Evolutionary conservation across 2,329 filamentous ascomycete genomes (phyloP), one percentile per base, ranked within the genome.

Genomic region (Rutstroemia sp.): DNA sequence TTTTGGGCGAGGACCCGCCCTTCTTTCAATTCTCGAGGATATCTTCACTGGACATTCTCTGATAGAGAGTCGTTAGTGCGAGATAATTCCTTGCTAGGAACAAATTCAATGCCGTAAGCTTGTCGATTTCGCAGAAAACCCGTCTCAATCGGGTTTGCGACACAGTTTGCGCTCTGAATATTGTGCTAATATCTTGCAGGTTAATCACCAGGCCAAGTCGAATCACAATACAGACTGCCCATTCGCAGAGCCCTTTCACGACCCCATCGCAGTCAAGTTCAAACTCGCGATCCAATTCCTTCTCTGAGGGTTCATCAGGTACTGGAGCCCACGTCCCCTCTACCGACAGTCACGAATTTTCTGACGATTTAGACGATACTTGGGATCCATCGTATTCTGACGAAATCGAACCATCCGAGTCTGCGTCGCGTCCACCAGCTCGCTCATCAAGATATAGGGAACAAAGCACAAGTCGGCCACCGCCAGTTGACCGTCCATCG

Each of bases 401-500:
- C 66, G 79, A 79, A 38, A 64, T 83, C 60, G 76, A 79, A 2
- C 81, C 81, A 14, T 78, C 76, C 37, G 82, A 85, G 65, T 84
- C 82, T 7, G 81, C 81, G 17, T 84, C 82, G 41, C 61, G 64
- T 53, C 63, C 67, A 37, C 57, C 64, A 47, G 63, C 65, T 38
- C 58, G 64, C 58, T 53, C 56, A 17, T 57, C 58, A 50, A 58
- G 64, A 58, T 64, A 66, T 48, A 55, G 51, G 38, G 51, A 54
- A 54, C 51, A 49, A 21, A 70, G 69, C 64, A 64, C 69, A 60
- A 65, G 69, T 64, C 64, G 69, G 58, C 66, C 67, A 57, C 59
- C 65, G 69, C 70, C 64, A 70, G 60, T 69, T 70, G 70, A 72
- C 55, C 51, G 51, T 49, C 21, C n/a, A 17, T 48, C 30, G 16